Evolutionary conservation across 2,329 filamentous ascomycete species (phyloP), one percentile per base, ranked within the genome.

Genomic region (Xylariaceae sp.): DNA sequence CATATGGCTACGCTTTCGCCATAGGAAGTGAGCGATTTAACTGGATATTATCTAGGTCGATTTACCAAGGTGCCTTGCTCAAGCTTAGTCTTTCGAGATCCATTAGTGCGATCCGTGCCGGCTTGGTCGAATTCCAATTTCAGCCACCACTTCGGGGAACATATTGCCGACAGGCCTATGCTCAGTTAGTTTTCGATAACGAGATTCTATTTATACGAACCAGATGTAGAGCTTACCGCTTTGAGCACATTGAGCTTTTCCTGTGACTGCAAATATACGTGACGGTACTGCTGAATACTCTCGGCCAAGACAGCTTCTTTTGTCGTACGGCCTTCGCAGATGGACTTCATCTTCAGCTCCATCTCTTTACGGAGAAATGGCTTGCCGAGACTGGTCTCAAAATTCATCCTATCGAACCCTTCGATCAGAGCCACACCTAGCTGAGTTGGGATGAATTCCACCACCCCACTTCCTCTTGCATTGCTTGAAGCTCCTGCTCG

Each of bases 301-400:
- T 96, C 88, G 52, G 87, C 81, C 42, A 99, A 82, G 45, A 99
- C 90, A 19, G 85, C 83, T 51, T 84, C 81, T 67, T 86, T 88
- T 32, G 88, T 90, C 62, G 86, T 89, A 49, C 84, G 86, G 21
- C 95, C 95, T 57, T 93, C 92, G 74, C 95, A 98, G 54, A 99
- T 97, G 55, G 90, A 91, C 71, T 93, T 95, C 93, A 99, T 97
- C 72, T 92, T 91, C 59, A 91, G 77, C 75, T 99, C 95, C 91
- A 97, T 97, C 79, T 99, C 92, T 74, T 98, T 98, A 54, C 95
- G 88, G 57, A 99, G 78, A 71, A 98, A 98, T 0, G 95, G 95
- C 74, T 98, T 98, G 71, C 92, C 91, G 48, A 99, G 82, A 68
- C 92, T 97, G 43, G 89, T 92, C 67, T 96, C 93, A 61, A 96